These are phyloP conservation scores for Suhomyces kilbournensis DNA, from an alignment of 805 yeast species.

Conservation along the genomic window DNA sequence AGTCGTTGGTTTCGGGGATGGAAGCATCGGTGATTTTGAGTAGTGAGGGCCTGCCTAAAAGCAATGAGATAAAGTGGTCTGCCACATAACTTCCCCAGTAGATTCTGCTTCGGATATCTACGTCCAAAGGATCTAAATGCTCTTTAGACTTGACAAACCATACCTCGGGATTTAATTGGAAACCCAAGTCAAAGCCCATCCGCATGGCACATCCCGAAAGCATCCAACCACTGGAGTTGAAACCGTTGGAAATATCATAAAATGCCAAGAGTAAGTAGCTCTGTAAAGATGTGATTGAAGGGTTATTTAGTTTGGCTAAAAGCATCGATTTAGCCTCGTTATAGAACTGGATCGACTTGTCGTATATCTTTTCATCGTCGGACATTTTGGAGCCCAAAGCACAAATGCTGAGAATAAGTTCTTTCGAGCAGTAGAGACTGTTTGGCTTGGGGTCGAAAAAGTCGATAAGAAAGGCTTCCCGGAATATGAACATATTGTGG, in stretches of 20 bases:
- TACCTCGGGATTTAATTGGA: conserved; percentile 58
- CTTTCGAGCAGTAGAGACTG: conserved; percentile 53
- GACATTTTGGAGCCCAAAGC: conserved; percentile 57
- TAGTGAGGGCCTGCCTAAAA: conserved; percentile 57
- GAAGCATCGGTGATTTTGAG: conserved; percentile 57
- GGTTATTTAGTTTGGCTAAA: conserved; percentile 43
- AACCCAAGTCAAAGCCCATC: conserved; percentile 64
- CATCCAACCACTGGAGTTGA: conserved; percentile 61
- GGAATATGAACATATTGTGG: conserved; percentile 56
- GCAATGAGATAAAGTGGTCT: conserved; percentile 59
- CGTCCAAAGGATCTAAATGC: conserved; percentile 46
- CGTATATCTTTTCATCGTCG: conserved; percentile 39
- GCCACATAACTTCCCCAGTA: conserved; percentile 68
- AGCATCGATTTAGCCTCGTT: conserved; percentile 44
- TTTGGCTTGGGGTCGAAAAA: conserved; percentile 55
- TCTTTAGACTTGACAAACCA: conserved; percentile 48
- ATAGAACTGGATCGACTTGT: conserved; percentile 44
- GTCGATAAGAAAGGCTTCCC: conserved; percentile 60
- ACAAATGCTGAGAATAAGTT: conserved; percentile 53
- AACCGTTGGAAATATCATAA: conserved; percentile 60
- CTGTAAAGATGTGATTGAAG: conserved; percentile 55
- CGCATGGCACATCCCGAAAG: conserved; percentile 59
- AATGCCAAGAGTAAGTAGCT: conserved; percentile 56
- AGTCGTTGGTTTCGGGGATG: conserved; percentile 54
- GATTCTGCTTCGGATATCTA: conserved; percentile 55